Evolutionary conservation across 2,329 filamentous ascomycete genomes (phyloP).

Genomic region (Nigrograna mackinnonii): DNA sequence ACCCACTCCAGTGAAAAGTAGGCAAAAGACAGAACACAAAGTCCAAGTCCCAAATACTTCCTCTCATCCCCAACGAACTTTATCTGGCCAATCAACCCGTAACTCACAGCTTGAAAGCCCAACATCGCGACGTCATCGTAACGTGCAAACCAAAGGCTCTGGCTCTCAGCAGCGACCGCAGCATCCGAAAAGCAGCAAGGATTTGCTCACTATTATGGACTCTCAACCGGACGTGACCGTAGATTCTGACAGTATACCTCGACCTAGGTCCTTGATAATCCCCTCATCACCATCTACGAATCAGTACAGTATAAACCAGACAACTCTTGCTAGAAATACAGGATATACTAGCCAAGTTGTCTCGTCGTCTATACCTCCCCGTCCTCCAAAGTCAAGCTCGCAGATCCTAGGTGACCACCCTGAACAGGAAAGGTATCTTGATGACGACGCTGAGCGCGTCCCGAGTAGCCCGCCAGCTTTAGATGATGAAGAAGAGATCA

Average conservation of each 20-base stretch:
- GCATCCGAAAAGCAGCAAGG: slow-evolving; percentile 30
- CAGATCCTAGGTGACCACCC: slow-evolving; percentile 6
- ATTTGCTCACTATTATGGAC: slow-evolving; percentile 47
- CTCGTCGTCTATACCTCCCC: slow-evolving; percentile 33
- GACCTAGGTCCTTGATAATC: slow-evolving; percentile 31
- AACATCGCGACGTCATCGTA: slow-evolving; percentile 22
- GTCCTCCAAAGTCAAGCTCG: slow-evolving; percentile 28
- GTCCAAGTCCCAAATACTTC: slow-evolving; percentile 43
- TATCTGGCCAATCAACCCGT: slow-evolving; percentile 20
- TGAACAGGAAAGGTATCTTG: slow-evolving; percentile 24
- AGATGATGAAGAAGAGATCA: slow-evolving; percentile 20
- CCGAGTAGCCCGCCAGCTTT: slow-evolving; percentile 41
- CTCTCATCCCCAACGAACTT: slow-evolving; percentile 33
- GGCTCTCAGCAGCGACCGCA: slow-evolving; percentile 19
- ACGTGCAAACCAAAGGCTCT: slow-evolving; percentile 18
- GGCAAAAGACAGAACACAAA: slow-evolving; percentile 11
- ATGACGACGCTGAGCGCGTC: no score
- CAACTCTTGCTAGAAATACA: slow-evolving; percentile 31
- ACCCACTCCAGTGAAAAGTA: slow-evolving; percentile 2
- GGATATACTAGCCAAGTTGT: slow-evolving; percentile 33
- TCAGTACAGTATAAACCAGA: slow-evolving; percentile 41
- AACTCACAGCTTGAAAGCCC: slow-evolving; percentile 21
- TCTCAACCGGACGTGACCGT: slow-evolving; percentile 45
- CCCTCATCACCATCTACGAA: slow-evolving; percentile 41
- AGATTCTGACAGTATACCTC: slow-evolving; percentile 26